Base-by-base conservation (phyloP, 768 basidiomycete genomes). In the Podaxis rugospora region DNA sequence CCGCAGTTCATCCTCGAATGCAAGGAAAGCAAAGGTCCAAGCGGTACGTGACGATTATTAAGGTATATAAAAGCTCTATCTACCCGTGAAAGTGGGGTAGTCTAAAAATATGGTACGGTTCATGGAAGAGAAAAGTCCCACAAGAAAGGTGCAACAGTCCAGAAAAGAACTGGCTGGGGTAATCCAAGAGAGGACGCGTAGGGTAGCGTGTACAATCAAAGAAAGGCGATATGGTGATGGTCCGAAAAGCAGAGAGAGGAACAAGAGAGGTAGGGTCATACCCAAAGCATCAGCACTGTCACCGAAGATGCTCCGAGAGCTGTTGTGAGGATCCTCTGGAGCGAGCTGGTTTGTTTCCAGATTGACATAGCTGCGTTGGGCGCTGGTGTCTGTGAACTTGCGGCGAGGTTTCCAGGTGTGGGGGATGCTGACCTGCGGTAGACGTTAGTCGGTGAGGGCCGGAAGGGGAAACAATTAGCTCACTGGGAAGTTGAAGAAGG, bases 391-490 rank as follows among this genome's bases (percentile, higher is more conserved):
- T 42, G 51, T 21, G 59, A 49, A 54, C 32, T 55, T 4, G 59
- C 59, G 11, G 58, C 58, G 9, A 61, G 52, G 46, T 61, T 61
- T n/a, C 59, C 59, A 11, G 52, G 52, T 21, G 59, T 54, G 5
- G 59, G 53, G 1, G 59, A 46, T 23, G 46, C 53, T 5, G 51
- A 5, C 42, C 59, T 61, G 21, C 35, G 10, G 25, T 32, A 37
- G 14, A 13, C 28, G 28, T 28, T 28, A 54, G n/a, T 9, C 10
- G 27, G 16, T 14, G 36, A 3, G 21, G 10, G 28, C 14, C 32
- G 3, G 35, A 39, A 36, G 11, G 5, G 27, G 5, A 49, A 11
- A 49, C 3, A 14, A 23, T 21, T 14, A 5, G 55, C 59, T 14
- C 4, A 61, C 59, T 54, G 40, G 10, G 59, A 55, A 25, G 42